Percentiles rank a stretch among this genome's conserved stretches.
phyloP scores from a whole-genome alignment of 2,329 filamentous ascomycete species.

The Verticillium dahliae region DNA sequence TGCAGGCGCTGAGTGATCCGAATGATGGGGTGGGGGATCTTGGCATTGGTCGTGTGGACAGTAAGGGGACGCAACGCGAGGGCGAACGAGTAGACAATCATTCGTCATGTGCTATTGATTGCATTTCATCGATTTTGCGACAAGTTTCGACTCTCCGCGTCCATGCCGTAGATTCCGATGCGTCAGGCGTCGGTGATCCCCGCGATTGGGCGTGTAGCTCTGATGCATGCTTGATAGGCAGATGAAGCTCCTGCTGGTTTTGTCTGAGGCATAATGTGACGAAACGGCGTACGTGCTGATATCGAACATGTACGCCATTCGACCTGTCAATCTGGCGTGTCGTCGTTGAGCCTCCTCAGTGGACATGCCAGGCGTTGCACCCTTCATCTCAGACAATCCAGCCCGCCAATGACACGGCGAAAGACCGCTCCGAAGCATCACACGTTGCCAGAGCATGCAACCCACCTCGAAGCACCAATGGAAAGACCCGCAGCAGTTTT shows the following conservation, averaged over 20 bases:
- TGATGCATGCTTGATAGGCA: background rate
- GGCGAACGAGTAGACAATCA: background rate
- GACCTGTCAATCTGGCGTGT: background rate
- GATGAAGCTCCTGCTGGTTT: background rate
- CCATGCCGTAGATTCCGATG: background rate
- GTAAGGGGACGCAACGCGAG: background rate
- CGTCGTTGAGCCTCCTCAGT: background rate
- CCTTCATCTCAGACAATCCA: background rate
- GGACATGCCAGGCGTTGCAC: background rate
- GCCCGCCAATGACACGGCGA: background rate
- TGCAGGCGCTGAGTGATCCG: background rate
- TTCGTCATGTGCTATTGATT: background rate
- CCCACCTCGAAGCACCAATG: background rate
- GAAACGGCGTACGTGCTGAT: background rate
- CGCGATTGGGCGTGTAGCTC: background rate
- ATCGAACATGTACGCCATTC: background rate
- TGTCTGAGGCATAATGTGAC: background rate
- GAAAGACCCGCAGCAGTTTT: background rate
- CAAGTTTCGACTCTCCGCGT: background rate
- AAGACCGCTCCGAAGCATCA: background rate
- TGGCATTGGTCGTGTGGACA: background rate
- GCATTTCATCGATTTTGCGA: background rate
- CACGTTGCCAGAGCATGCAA: background rate
- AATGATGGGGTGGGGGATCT: background rate
- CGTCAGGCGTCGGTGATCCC: background rate